These are phyloP conservation scores for Flagelloscypha sp. DNA, from an alignment of 768 basidiomycete species.

Conservation along the genomic window DNA sequence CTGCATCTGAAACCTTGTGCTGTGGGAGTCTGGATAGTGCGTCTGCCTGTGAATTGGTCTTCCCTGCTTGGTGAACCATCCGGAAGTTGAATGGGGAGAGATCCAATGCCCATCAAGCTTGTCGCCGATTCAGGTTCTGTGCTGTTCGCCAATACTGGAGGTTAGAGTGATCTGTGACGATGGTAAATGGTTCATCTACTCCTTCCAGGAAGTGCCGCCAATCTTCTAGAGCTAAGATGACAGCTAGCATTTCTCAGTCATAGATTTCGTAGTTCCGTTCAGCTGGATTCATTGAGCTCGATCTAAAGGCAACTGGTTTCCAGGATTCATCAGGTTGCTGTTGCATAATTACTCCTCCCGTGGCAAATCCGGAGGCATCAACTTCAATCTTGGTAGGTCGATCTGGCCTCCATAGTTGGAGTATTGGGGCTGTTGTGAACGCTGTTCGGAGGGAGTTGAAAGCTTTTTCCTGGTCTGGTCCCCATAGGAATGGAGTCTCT, in stretches of 20 bases:
- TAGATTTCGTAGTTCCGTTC: conserved; percentile 39
- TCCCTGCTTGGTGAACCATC: conserved; percentile 14
- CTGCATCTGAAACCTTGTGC: conserved; percentile 6
- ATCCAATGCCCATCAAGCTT: conserved; percentile 21
- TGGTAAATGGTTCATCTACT: conserved; percentile 3
- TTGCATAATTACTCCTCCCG: conserved; percentile 20
- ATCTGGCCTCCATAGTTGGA: conserved; percentile 10
- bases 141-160: conserved; percentile 17
- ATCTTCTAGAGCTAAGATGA: conserved; percentile 25
- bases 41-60: conserved; percentile 10
- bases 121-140: conserved; percentile 17
- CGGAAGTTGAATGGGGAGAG: conserved; percentile 12
- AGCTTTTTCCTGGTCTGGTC: conserved; percentile 8
- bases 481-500: conserved; percentile 14
- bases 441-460: conserved; percentile 19
- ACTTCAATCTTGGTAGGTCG: conserved; percentile 14
- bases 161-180: conserved; percentile 18
- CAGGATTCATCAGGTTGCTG: conserved; percentile 16
- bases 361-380: conserved; percentile 17
- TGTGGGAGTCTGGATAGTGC: conserved; percentile 10
- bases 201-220: conserved; percentile 14
- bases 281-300: conserved; percentile 18
- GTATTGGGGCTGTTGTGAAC: conserved; percentile 19
- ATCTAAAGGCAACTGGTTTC: conserved; percentile 33
- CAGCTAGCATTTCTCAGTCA: conserved; percentile 41